Evolutionary conservation across 1,139 yeast genomes (phyloP).

Genomic region (Meyerozyma smithsonii): DNA sequence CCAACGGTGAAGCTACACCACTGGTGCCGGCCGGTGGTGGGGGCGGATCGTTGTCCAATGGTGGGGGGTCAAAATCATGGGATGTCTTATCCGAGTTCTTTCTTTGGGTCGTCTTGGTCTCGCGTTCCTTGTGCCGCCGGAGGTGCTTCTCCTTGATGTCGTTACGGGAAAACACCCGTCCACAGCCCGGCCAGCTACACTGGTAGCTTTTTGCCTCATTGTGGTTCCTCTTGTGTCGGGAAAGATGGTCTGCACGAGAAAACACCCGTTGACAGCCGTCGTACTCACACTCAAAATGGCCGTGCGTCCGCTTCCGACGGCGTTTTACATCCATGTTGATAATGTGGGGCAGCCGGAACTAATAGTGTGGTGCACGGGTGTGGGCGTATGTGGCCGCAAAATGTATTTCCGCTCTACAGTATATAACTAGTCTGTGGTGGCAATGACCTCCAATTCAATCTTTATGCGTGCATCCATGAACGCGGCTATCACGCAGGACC

Average conservation of each 20-base stretch:
- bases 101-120: constrained; percentile 7
- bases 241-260: constrained; percentile 38
- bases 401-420: neutral
- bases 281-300: constrained; percentile 13
- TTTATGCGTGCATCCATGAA: constrained; percentile 34
- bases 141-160: constrained; percentile 39
- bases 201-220: constrained; percentile 29
- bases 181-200: constrained; percentile 33
- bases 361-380: neutral
- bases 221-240: constrained; percentile 41
- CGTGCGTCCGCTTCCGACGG: constrained; percentile 13
- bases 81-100: neutral
- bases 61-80: neutral
- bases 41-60: constrained; percentile 1
- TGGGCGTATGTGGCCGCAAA: no score
- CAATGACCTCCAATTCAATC: constrained; percentile 34
- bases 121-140: constrained; percentile 22
- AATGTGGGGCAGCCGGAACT: neutral
- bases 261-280: constrained; percentile 35
- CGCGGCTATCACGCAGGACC: constrained; percentile 43
- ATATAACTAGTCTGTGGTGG: constrained; percentile 22
- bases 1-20: neutral
- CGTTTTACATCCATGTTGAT: neutral
- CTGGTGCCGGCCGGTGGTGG: neutral
- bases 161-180: constrained; percentile 35